A percentile compares a stretch with the other conserved stretches of the same genome.
Evolutionary conservation across 495 filamentous ascomycete genomes (phyloP).

Genomic region (Penicillium odoratum): DNA sequence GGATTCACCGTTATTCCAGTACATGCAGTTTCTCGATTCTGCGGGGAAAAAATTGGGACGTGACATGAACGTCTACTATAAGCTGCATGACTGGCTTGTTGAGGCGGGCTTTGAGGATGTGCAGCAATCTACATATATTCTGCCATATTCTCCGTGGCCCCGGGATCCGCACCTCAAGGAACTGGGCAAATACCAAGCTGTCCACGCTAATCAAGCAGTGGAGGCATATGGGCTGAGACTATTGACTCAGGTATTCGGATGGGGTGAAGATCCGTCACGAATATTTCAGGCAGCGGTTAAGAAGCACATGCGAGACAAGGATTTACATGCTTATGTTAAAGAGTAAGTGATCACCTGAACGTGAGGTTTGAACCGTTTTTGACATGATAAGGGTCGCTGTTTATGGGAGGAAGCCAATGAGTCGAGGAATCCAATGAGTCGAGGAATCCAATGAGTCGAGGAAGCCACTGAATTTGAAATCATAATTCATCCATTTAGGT

Average conservation of each 20-base stretch:
- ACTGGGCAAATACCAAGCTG: conserved; percentile 60
- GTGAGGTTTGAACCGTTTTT: neutral
- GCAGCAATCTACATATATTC: conserved; percentile 52
- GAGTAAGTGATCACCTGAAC: conserved; percentile 1
- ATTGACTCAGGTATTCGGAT: conserved; percentile 55
- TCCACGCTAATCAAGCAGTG: conserved; percentile 58
- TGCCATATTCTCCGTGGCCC: conserved; percentile 67
- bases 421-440: too few relatives aligned
- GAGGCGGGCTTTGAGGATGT: conserved; percentile 62
- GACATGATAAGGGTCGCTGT: neutral
- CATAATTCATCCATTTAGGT: too few relatives aligned
- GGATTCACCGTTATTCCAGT: conserved; percentile 49
- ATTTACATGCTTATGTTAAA: conserved; percentile 30
- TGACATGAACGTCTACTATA: conserved; percentile 46
- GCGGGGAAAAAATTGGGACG: conserved; percentile 35
- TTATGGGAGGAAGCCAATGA: conserved; percentile 2
- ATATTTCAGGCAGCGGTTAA: conserved; percentile 26
- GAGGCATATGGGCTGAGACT: conserved; percentile 55
- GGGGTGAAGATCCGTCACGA: conserved; percentile 21
- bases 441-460: neutral
- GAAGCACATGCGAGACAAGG: conserved; percentile 27
- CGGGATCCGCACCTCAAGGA: conserved; percentile 63
- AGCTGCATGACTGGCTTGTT: conserved; percentile 27
- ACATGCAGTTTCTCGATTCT: conserved; percentile 36
- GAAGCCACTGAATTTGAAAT: too few relatives aligned